These are phyloP conservation scores for Aureobasidium sp. DNA, from an alignment of 2,329 filamentous ascomycete species.

Conservation along the genomic window DNA sequence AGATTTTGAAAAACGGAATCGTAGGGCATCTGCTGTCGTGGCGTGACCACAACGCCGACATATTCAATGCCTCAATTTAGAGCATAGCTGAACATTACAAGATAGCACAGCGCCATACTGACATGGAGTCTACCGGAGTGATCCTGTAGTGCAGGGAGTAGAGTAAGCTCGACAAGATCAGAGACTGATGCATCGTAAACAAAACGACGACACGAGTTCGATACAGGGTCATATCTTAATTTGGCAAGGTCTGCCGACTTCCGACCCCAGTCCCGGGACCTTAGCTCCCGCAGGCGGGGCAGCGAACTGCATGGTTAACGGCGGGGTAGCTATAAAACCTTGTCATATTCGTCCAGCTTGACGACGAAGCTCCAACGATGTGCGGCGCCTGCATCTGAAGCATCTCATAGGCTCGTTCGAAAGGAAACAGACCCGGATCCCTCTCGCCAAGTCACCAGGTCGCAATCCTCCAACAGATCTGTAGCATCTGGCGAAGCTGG, in stretches of 20 bases:
- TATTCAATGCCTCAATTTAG: neutral
- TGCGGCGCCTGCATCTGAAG: neutral
- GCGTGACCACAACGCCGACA: constrained; percentile 1
- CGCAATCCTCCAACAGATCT: neutral
- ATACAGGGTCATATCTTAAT: neutral
- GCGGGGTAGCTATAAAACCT: constrained; percentile 9
- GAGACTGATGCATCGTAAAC: neutral
- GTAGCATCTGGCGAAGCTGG: neutral
- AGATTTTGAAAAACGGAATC: neutral
- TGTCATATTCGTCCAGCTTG: neutral
- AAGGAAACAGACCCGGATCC: neutral
- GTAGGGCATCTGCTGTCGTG: constrained; percentile 7
- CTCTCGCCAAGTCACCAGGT: constrained; percentile 5
- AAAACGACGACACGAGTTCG: neutral
- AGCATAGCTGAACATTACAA: neutral
- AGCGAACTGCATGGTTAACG: neutral
- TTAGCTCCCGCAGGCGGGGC: constrained; percentile 5
- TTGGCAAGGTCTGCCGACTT: neutral
- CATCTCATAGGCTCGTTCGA: constrained; percentile 16
- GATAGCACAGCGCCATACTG: neutral
- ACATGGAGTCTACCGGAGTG: neutral
- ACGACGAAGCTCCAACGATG: neutral
- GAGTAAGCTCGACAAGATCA: neutral
- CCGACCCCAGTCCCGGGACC: neutral
- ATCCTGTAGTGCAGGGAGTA: neutral